Base-by-base conservation (phyloP, 2,329 filamentous ascomycete species). In the Colletotrichum tropicale region DNA sequence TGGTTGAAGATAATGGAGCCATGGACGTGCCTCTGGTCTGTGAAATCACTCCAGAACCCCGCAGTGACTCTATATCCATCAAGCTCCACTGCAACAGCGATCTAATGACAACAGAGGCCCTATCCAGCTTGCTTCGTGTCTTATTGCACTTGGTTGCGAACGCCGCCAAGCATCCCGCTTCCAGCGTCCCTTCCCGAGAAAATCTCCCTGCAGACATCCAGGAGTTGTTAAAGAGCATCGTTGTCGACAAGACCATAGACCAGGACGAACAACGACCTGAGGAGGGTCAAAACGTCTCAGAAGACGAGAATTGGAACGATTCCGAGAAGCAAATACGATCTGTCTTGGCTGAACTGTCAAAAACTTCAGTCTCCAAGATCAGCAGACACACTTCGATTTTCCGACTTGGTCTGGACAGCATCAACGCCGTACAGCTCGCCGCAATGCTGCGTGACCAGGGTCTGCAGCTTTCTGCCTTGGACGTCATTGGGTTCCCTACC, bases 321-420 rank as follows among this genome's bases (percentile, higher is more conserved):
- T 62, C 78, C 6, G 80, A 81, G 36, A 66, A 80, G 10, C 71
- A 66, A 36, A 70, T 76, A 8, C 66, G 71, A n/a, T 66, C 60
- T 13, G 48, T 75, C 8, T 21, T 76, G 5, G 62, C 74, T 9
- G 61, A 72, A 30, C 68, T 77, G n/a, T 61, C 75, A 6, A 62
- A 58, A 2, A 56, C 28, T 9, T 55, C 61, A 16, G 13, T 34
- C 13, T 60, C 62, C 8, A 48, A 56, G 0, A 93, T 98, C 62
- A 80, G 82, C 5, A 88, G 88, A 15, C 81, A 89, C 12, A 95
- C 92, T 0, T 95, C 94, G 0, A 95, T 98, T 65, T 98, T 96
- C 80, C 92, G 94, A 74, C 90, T 98, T n/a, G 96, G 96, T 0
- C 86, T 98, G 5, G 96, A 98, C 83, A 98, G 96, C 81, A 97